Evolutionary conservation across 2,329 filamentous ascomycete species (phyloP).

Genomic region (Meredithiella fracta): DNA sequence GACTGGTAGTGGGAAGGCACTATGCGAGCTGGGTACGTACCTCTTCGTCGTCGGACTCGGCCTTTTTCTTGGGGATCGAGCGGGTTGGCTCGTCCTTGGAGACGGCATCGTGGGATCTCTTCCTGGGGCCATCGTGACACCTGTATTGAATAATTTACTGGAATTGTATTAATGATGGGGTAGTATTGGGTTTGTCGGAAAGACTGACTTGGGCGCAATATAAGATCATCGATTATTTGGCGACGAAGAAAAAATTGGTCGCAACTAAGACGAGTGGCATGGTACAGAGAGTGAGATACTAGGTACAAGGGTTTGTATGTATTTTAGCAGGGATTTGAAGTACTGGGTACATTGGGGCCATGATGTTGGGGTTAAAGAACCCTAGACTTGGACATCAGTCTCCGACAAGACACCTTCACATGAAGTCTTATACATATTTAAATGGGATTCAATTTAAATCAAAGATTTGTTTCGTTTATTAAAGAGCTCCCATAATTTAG

Average conservation of each 20-base stretch:
- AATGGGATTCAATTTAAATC: no score
- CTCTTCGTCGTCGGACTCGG: conserved; percentile 30
- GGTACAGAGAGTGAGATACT: background rate
- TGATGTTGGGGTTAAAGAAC: background rate
- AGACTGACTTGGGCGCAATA: background rate
- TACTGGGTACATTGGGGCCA: background rate
- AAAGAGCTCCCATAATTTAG: no score
- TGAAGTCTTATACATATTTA: no score
- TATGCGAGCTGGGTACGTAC: conserved; percentile 25
- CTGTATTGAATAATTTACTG: background rate
- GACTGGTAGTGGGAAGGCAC: conserved; percentile 2
- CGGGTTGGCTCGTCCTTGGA: conserved; percentile 28
- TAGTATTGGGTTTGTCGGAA: background rate
- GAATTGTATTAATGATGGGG: background rate
- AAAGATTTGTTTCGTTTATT: no score
- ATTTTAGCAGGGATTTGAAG: background rate
- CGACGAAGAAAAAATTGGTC: background rate
- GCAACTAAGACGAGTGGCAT: background rate
- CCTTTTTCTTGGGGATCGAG: conserved; percentile 31
- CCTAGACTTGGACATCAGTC: background rate
- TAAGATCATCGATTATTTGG: background rate
- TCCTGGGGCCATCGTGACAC: conserved; percentile 31
- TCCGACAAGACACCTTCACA: no score
- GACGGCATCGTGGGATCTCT: conserved; percentile 32
- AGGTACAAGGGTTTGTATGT: no score